Conservation (phyloP, 2,329 filamentous ascomycete genomes). For the Aureobasidium sp. region DNA sequence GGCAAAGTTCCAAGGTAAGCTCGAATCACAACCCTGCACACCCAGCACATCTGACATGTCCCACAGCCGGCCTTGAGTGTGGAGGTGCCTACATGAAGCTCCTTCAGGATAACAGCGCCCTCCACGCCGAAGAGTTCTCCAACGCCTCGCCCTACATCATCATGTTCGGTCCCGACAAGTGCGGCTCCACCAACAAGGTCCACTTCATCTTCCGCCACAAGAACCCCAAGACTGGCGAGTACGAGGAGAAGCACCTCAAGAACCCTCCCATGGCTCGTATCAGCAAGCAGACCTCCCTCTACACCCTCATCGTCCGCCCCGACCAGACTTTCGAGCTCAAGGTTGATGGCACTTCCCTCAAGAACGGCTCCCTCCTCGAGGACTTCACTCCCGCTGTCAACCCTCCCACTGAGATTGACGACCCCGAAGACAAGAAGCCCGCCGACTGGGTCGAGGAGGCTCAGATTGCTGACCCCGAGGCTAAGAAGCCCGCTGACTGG, state of each 20-base stretch:
- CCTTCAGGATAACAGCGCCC: conserved; percentile 92
- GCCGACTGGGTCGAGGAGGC: conserved; percentile 92
- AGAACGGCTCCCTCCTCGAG: conserved; percentile 85
- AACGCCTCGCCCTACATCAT: conserved; percentile 97
- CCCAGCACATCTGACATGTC: conserved; percentile 19
- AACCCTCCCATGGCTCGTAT: conserved; percentile 78
- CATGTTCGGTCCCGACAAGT: conserved; percentile 99
- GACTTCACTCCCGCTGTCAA: conserved; percentile 93
- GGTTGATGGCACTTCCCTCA: conserved; percentile 82
- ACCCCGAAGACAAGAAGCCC: conserved; percentile 88
- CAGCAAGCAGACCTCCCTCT: conserved; percentile 85
- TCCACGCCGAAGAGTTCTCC: conserved; percentile 95
- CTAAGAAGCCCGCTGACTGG: conserved; percentile 96
- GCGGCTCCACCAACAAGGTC: conserved; percentile 95
- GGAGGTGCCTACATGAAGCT: conserved; percentile 99
- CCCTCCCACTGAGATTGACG: conserved; percentile 89
- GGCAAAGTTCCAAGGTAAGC: conserved; percentile 95
- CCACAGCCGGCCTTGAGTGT: conserved; percentile 81
- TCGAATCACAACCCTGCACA: neutral
- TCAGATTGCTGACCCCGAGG: conserved; percentile 84
- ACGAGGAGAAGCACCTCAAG: conserved; percentile 98
- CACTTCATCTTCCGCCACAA: conserved; percentile 99
- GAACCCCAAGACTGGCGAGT: conserved; percentile 99
- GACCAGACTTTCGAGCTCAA: conserved; percentile 93
- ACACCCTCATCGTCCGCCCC: conserved; percentile 92